phyloP scores from a whole-genome alignment of 2,329 filamentous ascomycete genomes.

The Bertia moriformis region DNA sequence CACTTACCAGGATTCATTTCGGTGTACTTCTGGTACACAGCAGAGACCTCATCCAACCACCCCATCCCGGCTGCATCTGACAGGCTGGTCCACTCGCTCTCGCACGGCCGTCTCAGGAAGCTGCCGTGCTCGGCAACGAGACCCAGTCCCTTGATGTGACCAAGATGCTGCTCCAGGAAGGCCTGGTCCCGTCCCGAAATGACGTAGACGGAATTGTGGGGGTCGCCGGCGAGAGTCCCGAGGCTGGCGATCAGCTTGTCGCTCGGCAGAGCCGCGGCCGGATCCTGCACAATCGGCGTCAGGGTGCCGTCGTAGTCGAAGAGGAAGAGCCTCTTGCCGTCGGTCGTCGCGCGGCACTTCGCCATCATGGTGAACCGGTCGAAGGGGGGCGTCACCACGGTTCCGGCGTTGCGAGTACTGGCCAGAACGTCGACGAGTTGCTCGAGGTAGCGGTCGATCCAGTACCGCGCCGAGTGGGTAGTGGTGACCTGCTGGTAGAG shows the following conservation, averaged over 20 bases:
- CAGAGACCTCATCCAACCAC: slow-evolving; percentile 77
- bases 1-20: slow-evolving; percentile 75
- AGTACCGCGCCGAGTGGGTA: slow-evolving; percentile 73
- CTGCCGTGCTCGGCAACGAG: slow-evolving; percentile 94
- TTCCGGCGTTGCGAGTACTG: slow-evolving; percentile 60
- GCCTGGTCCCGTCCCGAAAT: slow-evolving; percentile 88
- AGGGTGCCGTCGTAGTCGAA: slow-evolving; percentile 97
- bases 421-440: slow-evolving; percentile 68
- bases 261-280: slow-evolving; percentile 75
- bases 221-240: slow-evolving; percentile 64
- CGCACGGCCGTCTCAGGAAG: slow-evolving; percentile 73
- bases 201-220: slow-evolving; percentile 87
- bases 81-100: slow-evolving; percentile 72
- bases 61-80: slow-evolving; percentile 77
- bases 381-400: slow-evolving; percentile 65
- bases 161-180: slow-evolving; percentile 80
- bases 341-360: slow-evolving; percentile 60
- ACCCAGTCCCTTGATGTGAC: slow-evolving; percentile 75
- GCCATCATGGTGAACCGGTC: slow-evolving; percentile 59
- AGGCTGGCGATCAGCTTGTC: slow-evolving; percentile 68
- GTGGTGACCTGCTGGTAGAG: slow-evolving; percentile 74
- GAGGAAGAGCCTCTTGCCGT: slow-evolving; percentile 80
- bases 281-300: slow-evolving; percentile 87
- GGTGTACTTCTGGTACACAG: slow-evolving; percentile 76
- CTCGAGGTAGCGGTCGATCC: slow-evolving; percentile 68